Conservation (phyloP, 2,329 filamentous ascomycete genomes). For the Verticillium nonalfalfae region DNA sequence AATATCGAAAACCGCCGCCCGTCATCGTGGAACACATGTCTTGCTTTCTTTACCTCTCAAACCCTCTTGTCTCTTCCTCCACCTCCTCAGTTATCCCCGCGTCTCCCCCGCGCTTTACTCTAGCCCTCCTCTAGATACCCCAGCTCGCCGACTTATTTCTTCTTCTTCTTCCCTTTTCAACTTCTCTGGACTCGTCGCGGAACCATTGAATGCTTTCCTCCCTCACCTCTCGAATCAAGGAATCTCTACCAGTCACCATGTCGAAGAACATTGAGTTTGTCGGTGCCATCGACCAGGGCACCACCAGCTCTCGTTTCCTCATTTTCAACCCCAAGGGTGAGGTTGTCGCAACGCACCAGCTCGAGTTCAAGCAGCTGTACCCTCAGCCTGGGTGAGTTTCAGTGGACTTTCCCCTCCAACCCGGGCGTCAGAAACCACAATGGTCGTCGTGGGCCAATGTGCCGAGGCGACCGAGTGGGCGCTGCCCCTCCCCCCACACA, state of each 20-base stretch:
- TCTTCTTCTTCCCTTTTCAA: background rate
- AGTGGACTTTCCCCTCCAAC: background rate
- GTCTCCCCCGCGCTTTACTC: constrained; percentile 1
- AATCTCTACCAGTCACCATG: constrained; percentile 1
- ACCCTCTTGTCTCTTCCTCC: constrained; percentile 1
- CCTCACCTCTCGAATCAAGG: constrained; percentile 6
- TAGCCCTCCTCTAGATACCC: constrained; percentile 4
- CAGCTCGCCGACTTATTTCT: background rate
- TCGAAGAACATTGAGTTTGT: constrained; percentile 45
- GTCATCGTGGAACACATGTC: constrained; percentile 6
- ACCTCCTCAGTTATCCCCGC: constrained; percentile 3
- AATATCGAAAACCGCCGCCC: constrained; percentile 9
- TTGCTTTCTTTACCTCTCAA: background rate
- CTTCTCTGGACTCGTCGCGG: background rate
- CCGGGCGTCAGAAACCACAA: background rate
- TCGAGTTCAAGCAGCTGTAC: constrained; percentile 70
- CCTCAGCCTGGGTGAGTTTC: constrained; percentile 62
- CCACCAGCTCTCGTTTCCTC: constrained; percentile 70
- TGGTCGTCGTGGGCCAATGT: background rate
- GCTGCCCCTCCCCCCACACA: background rate
- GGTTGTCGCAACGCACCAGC: constrained; percentile 66
- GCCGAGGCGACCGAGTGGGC: background rate
- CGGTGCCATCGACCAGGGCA: constrained; percentile 75
- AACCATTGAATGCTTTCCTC: constrained; percentile 16
- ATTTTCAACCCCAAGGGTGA: constrained; percentile 68